phyloP scores from a whole-genome alignment of 2,329 filamentous ascomycete genomes.

The Curvularia eragrostidis region DNA sequence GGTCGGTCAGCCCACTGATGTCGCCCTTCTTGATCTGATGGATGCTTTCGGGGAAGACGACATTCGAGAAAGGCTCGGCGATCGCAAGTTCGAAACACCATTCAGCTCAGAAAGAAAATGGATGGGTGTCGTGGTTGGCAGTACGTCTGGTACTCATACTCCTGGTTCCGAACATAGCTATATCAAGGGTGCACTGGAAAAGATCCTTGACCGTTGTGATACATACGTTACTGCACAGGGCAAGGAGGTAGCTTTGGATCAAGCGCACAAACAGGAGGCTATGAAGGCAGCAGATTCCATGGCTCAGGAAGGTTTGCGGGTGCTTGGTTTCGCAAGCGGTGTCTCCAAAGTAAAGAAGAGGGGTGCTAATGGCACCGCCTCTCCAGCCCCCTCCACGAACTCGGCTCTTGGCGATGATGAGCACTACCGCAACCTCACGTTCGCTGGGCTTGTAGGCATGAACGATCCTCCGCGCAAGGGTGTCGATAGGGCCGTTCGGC shows the following conservation, averaged over 20 bases:
- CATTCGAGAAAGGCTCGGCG: conserved; percentile 83
- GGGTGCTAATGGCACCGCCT: conserved; percentile 41
- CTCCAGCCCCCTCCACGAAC: conserved; percentile 32
- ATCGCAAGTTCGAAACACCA: conserved; percentile 81
- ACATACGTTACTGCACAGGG: conserved; percentile 88
- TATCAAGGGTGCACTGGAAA: conserved; percentile 93
- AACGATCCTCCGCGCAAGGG: conserved; percentile 92
- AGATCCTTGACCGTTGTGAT: conserved; percentile 84
- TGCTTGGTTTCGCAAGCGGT: conserved; percentile 93
- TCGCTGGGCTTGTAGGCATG: conserved; percentile 95
- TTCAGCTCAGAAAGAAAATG: conserved; percentile 98
- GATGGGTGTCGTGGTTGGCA: conserved; percentile 90
- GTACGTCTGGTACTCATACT: conserved; percentile 56
- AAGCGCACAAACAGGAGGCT: conserved; percentile 74
- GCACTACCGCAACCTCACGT: conserved; percentile 80
- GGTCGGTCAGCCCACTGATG: conserved; percentile 96
- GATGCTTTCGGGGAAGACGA: conserved; percentile 93
- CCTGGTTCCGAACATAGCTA: conserved; percentile 82
- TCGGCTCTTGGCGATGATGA: conserved; percentile 66
- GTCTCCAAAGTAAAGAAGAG: conserved; percentile 53
- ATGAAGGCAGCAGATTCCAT: conserved; percentile 81
- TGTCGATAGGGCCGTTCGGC: conserved; percentile 86
- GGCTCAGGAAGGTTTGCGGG: conserved; percentile 86
- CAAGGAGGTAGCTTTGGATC: conserved; percentile 83
- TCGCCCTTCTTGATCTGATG: conserved; percentile 92